Evolutionary conservation across 192 early-diverging fungal genomes (phyloP).

Genomic region (Coemansia sp.): DNA sequence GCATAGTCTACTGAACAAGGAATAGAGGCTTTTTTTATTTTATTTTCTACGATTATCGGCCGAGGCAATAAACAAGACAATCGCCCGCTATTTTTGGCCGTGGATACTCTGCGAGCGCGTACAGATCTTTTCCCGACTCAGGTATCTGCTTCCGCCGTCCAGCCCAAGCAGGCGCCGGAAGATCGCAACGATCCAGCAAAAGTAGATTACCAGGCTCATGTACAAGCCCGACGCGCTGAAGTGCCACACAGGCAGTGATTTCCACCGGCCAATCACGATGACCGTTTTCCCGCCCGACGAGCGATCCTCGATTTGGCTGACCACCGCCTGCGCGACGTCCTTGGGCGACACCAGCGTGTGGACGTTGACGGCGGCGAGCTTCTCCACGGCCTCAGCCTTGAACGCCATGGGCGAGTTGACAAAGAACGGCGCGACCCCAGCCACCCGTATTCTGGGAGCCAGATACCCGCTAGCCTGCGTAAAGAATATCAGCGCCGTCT

Average conservation of each 20-base stretch:
- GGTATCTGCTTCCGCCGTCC: constrained; percentile 8
- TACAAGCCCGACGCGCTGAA: constrained; percentile 6
- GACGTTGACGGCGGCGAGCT: background rate
- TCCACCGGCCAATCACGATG: constrained; percentile 28
- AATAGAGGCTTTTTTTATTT: background rate
- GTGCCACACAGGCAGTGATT: constrained; percentile 25
- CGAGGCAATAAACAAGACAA: background rate
- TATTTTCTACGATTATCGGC: background rate
- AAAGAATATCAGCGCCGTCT: constrained; percentile 28
- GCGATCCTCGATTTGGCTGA: constrained; percentile 18
- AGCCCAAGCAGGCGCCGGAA: constrained; percentile 4
- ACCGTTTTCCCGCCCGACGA: constrained; percentile 22
- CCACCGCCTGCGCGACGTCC: constrained; percentile 34
- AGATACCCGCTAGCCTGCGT: constrained; percentile 15
- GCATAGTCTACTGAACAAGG: constrained; percentile 28
- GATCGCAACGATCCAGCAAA: constrained; percentile 9
- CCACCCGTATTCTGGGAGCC: constrained; percentile 26
- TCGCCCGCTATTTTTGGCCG: background rate
- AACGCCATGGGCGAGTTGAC: constrained; percentile 26
- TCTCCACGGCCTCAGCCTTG: background rate
- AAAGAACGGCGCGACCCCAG: constrained; percentile 31
- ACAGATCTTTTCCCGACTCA: constrained; percentile 1
- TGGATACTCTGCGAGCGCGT: background rate
- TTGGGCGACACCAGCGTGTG: constrained; percentile 11
- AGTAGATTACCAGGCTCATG: background rate